Conservation (phyloP, 441 rosid genomes). For the Codiaeum variegatum region DNA sequence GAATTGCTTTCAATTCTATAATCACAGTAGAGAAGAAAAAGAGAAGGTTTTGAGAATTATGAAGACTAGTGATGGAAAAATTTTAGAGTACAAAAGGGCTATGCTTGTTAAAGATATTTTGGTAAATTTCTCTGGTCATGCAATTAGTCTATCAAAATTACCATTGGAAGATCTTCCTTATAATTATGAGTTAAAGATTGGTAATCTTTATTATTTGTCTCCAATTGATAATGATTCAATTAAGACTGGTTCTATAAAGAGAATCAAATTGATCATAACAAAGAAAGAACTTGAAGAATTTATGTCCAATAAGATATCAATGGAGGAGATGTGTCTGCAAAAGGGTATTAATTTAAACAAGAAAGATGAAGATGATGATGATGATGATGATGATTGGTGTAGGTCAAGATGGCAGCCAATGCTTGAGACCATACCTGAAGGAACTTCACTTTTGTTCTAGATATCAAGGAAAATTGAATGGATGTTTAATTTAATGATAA, state of each 20-base stretch:
- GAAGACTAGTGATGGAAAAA: background rate
- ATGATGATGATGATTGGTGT: no score
- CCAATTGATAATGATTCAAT: background rate
- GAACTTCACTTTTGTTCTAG: background rate
- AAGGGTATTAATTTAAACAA: background rate
- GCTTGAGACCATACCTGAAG: slow-evolving; percentile 29
- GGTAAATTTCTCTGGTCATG: background rate
- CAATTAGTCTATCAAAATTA: background rate
- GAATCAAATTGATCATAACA: slow-evolving; percentile 15
- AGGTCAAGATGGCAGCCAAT: slow-evolving; percentile 23
- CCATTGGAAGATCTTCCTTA: background rate
- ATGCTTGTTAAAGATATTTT: background rate
- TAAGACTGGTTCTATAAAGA: background rate
- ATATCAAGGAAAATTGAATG: no score
- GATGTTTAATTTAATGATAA: no score
- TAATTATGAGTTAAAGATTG: background rate
- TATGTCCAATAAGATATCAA: slow-evolving; percentile 11
- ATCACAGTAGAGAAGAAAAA: background rate
- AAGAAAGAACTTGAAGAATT: slow-evolving; percentile 23
- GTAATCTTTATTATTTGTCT: background rate
- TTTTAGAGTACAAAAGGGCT: background rate
- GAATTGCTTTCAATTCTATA: slow-evolving; percentile 5
- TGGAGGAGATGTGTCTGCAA: background rate
- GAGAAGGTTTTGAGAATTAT: background rate
- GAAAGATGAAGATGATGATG: background rate